A percentile compares a stretch with the other conserved stretches of the same genome.
Conservation (phyloP, 768 basidiomycete genomes). For the Boletus subparvulus region DNA sequence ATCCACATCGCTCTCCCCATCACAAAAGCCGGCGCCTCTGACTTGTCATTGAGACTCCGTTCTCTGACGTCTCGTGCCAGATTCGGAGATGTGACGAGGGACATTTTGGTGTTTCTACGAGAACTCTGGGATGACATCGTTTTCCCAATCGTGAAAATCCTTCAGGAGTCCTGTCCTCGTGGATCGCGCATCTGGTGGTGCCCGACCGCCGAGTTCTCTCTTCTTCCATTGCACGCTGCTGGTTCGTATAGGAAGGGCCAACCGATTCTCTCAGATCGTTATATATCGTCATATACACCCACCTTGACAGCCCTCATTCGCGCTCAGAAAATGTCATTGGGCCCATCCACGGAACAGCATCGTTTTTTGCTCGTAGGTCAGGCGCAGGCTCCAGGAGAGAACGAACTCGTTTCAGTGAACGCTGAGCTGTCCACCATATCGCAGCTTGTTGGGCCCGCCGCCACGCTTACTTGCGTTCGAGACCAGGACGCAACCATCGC, state of each 20-base stretch:
- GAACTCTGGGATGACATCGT: conserved; percentile 21
- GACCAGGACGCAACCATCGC: neutral
- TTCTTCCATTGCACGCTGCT: conserved; percentile 1
- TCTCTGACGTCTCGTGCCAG: neutral
- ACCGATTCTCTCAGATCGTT: neutral
- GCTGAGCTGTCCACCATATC: neutral
- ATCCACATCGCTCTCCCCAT: neutral
- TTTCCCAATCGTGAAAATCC: conserved; percentile 11
- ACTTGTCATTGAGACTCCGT: neutral
- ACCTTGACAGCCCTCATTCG: neutral
- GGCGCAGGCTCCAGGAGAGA: neutral
- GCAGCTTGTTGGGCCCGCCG: neutral
- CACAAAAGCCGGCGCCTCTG: neutral
- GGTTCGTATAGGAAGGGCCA: neutral
- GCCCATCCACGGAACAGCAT: neutral
- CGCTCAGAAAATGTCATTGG: neutral
- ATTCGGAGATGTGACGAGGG: neutral
- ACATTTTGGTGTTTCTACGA: conserved; percentile 5
- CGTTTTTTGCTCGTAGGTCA: conserved; percentile 3
- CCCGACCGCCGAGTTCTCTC: conserved; percentile 14
- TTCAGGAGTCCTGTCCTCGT: neutral
- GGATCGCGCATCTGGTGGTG: conserved; percentile 16
- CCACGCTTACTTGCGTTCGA: neutral
- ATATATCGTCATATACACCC: neutral
- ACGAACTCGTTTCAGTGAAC: neutral